Evolutionary conservation across 148 eudicot genomes (phyloP), one percentile per base, ranked within the genome.

Genomic region (Fagopyrum tataricum): DNA sequence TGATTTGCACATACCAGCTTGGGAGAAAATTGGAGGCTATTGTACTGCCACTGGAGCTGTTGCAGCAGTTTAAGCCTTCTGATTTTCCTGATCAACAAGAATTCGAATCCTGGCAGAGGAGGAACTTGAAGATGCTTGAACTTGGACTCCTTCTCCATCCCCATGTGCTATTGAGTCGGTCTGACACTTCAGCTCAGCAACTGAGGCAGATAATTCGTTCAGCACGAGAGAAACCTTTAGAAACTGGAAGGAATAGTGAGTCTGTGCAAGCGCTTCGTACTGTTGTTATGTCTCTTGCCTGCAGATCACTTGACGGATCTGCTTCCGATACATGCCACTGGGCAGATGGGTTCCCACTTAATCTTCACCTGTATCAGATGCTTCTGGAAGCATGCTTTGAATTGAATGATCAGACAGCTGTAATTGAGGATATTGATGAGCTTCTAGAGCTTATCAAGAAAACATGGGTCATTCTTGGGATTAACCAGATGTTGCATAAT

Each of bases 281-380:
- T 26, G 74, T 77, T 62, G 90, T 86, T 9, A 80, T 83, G 85
- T 82, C 90, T 52, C 96, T 95, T 74, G 90, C 96, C 5, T 84
- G 83, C 80, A 84, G 99, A 85, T 86, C 97, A 71, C 80, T 77
- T 78, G 92, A 91, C 62, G 97, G 87, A 66, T 81, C 86, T 74
- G 72, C 73, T 55, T 80, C 96, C 10, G 92, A 83, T 67, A 68
- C 73, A 46, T 90, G 92, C 71, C 98, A 95, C 68, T 95, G 98
- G 98, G 98, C 93, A 21, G 98, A 95, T 86, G 98, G 98, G 51
- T 78, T 86, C 72, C 98, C 97, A 0, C 75, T 95, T 69, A 95
- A 91, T 81, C 84, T 91, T 62, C 87, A 80, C 42, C 82, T 95
- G 59, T 95, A 95, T 72, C 89, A 84, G 77, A 82, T 82, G 79